Conservation (phyloP, 2,329 filamentous ascomycete species). For the Dothidotthia symphoricarpi region DNA sequence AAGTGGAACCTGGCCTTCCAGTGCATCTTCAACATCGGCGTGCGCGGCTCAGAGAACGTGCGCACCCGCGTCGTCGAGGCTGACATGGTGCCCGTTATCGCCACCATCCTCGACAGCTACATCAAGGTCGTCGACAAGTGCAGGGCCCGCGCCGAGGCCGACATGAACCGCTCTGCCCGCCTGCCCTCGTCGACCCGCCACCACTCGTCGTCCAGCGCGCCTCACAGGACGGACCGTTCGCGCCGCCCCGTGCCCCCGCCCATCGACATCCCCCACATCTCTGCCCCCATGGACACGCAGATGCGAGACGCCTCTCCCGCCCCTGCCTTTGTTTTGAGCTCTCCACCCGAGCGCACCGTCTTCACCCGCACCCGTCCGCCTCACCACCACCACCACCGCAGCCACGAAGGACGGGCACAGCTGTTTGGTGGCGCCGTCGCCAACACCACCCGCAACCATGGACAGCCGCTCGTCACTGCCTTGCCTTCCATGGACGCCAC, state of each 20-base stretch:
- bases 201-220: constrained; percentile 41
- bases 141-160: constrained; percentile 79
- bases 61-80: constrained; percentile 95
- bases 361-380: constrained; percentile 58
- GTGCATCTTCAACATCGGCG: constrained; percentile 98
- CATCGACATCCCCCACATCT: constrained; percentile 69
- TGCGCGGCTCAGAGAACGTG: constrained; percentile 90
- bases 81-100: constrained; percentile 98
- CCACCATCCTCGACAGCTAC: constrained; percentile 97
- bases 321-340: constrained; percentile 63
- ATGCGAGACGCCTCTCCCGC: constrained; percentile 62
- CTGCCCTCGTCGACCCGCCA: constrained; percentile 41
- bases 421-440: constrained; percentile 28
- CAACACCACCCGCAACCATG: constrained; percentile 46
- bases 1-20: constrained; percentile 99
- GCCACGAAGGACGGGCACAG: constrained; percentile 47
- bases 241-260: constrained; percentile 81
- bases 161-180: constrained; percentile 62
- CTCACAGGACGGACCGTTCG: constrained; percentile 46
- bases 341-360: constrained; percentile 68
- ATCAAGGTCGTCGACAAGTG: constrained; percentile 93
- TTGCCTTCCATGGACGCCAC: constrained; percentile 64
- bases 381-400: constrained; percentile 51
- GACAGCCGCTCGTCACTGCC: constrained; percentile 67
- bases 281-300: constrained; percentile 52